Base-by-base conservation (phyloP, 2,329 filamentous ascomycete genomes). In the Lasiodiplodia hormozganensis region DNA sequence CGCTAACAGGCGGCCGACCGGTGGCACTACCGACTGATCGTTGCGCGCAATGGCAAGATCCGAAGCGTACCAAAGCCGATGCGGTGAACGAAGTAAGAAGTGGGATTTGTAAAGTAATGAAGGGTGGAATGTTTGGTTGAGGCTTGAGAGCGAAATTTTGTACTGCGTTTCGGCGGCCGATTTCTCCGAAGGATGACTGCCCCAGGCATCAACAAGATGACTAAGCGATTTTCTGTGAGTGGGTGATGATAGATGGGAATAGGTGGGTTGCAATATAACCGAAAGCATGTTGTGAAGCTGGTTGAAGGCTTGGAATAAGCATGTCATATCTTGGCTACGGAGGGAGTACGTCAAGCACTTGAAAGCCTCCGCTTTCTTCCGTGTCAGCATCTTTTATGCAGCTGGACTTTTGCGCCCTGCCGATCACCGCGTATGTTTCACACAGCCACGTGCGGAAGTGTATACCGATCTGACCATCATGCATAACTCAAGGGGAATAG, bases 341-440 rank as follows among this genome's bases (percentile, higher is more conserved):
- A 34, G 2, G 31, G 2, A 34, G 31, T 8, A 34, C 6, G 31
- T 34, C 7, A 34, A 34, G 31, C 31, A 34, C 31, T 34, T 34
- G 8, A 21, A 21, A 14, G n/a, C n/a, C n/a, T 2, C 16, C 40
- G 40, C 40, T 47, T 47, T n/a, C 43, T 47, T 47, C 43, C n/a
- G 14, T 16, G 54, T 57, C 54, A 57, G 31, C 54, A 40, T 36
- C 21, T 57, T 40, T 21, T 34, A 23, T 23, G 31, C 11, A 18
- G 34, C n/a, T 18, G 54, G 54, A 23, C 36, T 38, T 12, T 6
- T 18, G 18, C 18, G 54, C 54, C 54, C 34, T 57, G 31, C 38
- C 31, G 54, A 57, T 57, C 54, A 57, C 54, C n/a, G 3, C 7
- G 12, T 14, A n/a, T 57, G 51, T 56, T 56, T 28, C 52, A 25